A percentile compares a stretch with the other conserved stretches of the same genome.
These are phyloP conservation scores for Camelina hispida DNA, from an alignment of 345 rosid genomes.

Conservation along the genomic window DNA sequence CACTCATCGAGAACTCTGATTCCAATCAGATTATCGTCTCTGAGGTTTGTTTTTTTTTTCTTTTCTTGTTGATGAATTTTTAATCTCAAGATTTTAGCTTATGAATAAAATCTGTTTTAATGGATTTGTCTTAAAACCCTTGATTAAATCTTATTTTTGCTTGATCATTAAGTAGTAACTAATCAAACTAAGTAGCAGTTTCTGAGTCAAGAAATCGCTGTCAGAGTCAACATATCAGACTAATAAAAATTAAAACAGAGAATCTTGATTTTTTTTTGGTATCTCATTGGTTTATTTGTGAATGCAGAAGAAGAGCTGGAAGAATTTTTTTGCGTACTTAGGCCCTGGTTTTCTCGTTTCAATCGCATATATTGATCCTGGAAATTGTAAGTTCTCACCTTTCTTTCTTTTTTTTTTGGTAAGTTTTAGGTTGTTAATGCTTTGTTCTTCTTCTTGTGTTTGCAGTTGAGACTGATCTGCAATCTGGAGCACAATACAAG, in stretches of 20 bases:
- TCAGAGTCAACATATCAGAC: constrained; percentile 24
- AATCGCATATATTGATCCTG: constrained; percentile 97
- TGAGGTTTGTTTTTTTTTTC: constrained; percentile 57
- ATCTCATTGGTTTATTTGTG: neutral
- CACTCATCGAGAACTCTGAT: constrained; percentile 63
- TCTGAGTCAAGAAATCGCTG: constrained; percentile 11
- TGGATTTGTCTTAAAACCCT: neutral
- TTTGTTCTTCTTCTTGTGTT: constrained; percentile 24
- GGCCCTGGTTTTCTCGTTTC: constrained; percentile 98
- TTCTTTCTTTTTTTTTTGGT: neutral
- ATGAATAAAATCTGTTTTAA: neutral
- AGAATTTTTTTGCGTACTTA: constrained; percentile 81
- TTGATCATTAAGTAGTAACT: neutral
- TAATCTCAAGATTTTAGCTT: neutral
- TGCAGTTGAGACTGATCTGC: constrained; percentile 96
- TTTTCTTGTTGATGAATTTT: neutral
- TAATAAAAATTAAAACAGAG: neutral
- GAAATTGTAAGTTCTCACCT: constrained; percentile 66
- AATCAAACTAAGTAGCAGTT: neutral
- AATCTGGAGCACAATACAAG: constrained; percentile 86
- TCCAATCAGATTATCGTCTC: constrained; percentile 74
- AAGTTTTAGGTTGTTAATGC: constrained; percentile 4
- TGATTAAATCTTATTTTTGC: neutral
- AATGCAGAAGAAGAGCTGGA: constrained; percentile 86
- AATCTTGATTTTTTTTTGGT: neutral